These are phyloP conservation scores for Camellia oleifera DNA, from an alignment of 179 eudicot species.

Conservation along the genomic window DNA sequence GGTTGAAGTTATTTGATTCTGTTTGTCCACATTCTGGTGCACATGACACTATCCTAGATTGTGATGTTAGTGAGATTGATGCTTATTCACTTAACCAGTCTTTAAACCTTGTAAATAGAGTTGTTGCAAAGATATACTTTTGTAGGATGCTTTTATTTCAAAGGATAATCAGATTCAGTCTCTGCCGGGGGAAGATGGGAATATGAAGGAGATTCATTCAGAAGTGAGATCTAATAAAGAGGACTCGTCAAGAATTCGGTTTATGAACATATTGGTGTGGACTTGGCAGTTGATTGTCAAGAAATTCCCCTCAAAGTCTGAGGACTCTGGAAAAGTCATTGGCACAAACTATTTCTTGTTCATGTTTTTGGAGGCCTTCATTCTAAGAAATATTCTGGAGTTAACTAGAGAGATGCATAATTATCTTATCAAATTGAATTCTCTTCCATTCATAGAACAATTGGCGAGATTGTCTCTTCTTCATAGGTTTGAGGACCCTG, in stretches of 20 bases:
- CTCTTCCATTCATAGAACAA: slow-evolving; percentile 56
- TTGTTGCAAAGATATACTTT: slow-evolving; percentile 56
- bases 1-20: slow-evolving; percentile 54
- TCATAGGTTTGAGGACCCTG: slow-evolving; percentile 78
- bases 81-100: slow-evolving; percentile 42
- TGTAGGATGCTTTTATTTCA: slow-evolving; percentile 62
- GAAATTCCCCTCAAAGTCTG: slow-evolving; percentile 37
- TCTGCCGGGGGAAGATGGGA: slow-evolving; percentile 27
- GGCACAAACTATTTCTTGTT: slow-evolving; percentile 35
- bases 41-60: slow-evolving; percentile 43
- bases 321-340: slow-evolving; percentile 18
- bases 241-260: slow-evolving; percentile 37
- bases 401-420: slow-evolving; percentile 43
- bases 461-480: slow-evolving; percentile 57
- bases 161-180: slow-evolving; percentile 20
- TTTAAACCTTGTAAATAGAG: slow-evolving; percentile 53
- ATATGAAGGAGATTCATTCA: slow-evolving; percentile 14
- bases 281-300: slow-evolving; percentile 67
- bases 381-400: slow-evolving; percentile 45
- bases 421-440: slow-evolving; percentile 45
- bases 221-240: slow-evolving; percentile 25
- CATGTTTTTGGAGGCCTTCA: slow-evolving; percentile 59
- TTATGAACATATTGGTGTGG: slow-evolving; percentile 52
- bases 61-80: slow-evolving; percentile 29
- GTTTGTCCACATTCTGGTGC: slow-evolving; percentile 37